These are phyloP conservation scores for Populus hybrid DNA, from an alignment of 441 rosid species.

Conservation along the genomic window DNA sequence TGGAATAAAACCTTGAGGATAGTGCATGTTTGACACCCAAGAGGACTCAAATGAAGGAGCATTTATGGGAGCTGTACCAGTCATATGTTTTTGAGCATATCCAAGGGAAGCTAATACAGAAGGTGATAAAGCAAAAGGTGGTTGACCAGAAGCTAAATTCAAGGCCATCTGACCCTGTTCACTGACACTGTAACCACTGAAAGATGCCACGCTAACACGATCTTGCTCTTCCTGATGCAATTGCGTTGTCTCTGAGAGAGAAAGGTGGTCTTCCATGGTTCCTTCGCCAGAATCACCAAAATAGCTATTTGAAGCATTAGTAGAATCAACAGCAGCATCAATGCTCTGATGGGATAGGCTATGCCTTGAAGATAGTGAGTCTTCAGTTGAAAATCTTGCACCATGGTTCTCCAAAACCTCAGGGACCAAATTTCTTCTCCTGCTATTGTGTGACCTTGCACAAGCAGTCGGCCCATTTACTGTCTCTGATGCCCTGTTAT, in stretches of 20 bases:
- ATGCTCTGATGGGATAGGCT: slow-evolving; percentile 40
- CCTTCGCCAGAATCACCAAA: slow-evolving; percentile 46
- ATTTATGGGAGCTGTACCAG: slow-evolving; percentile 57
- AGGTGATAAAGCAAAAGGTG: slow-evolving; percentile 57
- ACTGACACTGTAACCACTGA: slow-evolving; percentile 56
- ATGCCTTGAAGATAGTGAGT: slow-evolving; percentile 40
- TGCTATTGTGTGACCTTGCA: slow-evolving; percentile 44
- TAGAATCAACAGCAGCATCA: slow-evolving; percentile 36
- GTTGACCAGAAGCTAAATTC: slow-evolving; percentile 61
- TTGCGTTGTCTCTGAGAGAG: slow-evolving; percentile 46
- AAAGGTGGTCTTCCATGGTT: slow-evolving; percentile 51
- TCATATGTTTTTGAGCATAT: slow-evolving; percentile 61
- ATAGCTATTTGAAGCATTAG: slow-evolving; percentile 31
- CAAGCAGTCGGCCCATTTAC: slow-evolving; percentile 53
- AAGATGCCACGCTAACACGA: slow-evolving; percentile 61
- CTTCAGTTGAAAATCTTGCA: slow-evolving; percentile 41
- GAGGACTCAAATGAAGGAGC: slow-evolving; percentile 50
- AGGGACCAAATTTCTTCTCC: slow-evolving; percentile 52
- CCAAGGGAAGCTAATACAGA: slow-evolving; percentile 62
- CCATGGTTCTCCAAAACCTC: slow-evolving; percentile 40
- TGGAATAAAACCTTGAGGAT: slow-evolving; percentile 61
- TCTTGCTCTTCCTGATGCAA: slow-evolving; percentile 90
- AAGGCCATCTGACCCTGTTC: slow-evolving; percentile 70
- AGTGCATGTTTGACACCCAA: slow-evolving; percentile 63
- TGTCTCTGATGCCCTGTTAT: slow-evolving; percentile 50